Base-by-base conservation (phyloP, 2,329 filamentous ascomycete species). In the Phyllosticta citrichinensis region DNA sequence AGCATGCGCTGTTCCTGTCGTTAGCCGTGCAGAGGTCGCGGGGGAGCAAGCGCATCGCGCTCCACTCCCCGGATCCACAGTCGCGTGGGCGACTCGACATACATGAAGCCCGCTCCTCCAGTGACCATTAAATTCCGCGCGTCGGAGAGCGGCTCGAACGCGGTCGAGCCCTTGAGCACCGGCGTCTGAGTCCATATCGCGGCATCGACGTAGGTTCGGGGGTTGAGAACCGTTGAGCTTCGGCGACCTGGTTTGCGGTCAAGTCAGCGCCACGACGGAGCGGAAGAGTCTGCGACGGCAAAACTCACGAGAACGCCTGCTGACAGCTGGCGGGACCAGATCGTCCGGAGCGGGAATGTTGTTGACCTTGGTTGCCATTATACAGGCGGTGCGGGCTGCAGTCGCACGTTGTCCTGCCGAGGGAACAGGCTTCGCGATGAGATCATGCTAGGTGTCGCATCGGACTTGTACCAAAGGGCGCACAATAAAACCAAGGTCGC, bases 91-190 rank as follows among this genome's bases (percentile, higher is more conserved):
- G 14, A 40, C 11, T 40, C 33, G 57, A 74, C 86, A 74, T 79
- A 91, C 88, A 93, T 92, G 79, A 94, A 94, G 66, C 89, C 89
- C 64, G 88, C 89, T 59, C 89, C 89, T 56, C 89, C 89, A 20
- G 89, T 93, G 64, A 94, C 82, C 81, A 93, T 86, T 67, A 93
- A 91, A 69, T 91, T 92, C 73, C 83, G 87, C 60, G 89, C 84
- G 73, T 87, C 84, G 24, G 80, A 77, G 5, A 86, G 77, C 52
- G 87, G 84, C 68, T 86, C 83, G 66, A 88, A 92, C 65, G 83
- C 84, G 63, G 87, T 89, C 65, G 80, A 85, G 40, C 88, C 88
- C 11, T 73, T 85, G 60, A 91, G 77, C 27, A 90, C 71, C 19
- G 88, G 88, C 2, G 88, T 87, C 56, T 86, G 80, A 68, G 84